Evolutionary conservation across 1,284 basidiomycete genomes (phyloP).

Genomic region (Ustilago nuda): DNA sequence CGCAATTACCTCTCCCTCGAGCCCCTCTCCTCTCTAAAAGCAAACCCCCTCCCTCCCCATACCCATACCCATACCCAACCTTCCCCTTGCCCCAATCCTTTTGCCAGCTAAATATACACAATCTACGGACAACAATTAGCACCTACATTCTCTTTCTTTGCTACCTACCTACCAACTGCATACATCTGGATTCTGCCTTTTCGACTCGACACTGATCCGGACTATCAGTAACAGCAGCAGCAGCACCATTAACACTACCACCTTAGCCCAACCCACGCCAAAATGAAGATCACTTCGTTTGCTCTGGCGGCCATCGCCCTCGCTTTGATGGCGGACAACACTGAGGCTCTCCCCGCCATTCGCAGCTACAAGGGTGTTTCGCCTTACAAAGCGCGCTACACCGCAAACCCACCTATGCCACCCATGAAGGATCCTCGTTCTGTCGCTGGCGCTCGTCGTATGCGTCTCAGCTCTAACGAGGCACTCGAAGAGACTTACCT

Average conservation of each 20-base stretch:
- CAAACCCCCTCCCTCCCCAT: constrained; percentile 2
- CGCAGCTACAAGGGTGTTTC: constrained; percentile 48
- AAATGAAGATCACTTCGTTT: constrained; percentile 51
- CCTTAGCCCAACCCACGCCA: background rate
- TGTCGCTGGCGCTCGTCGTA: constrained; percentile 33
- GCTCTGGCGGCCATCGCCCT: constrained; percentile 47
- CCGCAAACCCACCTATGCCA: constrained; percentile 23
- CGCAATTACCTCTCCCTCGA: constrained; percentile 18
- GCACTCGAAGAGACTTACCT: constrained; percentile 45
- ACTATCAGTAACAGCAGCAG: constrained; percentile 11
- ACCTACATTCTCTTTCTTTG: background rate
- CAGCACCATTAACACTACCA: background rate
- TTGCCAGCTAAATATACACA: constrained; percentile 8
- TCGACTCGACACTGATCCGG: constrained; percentile 14
- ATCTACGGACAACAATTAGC: constrained; percentile 1
- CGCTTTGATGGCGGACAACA: constrained; percentile 45
- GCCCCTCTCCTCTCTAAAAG: constrained; percentile 13
- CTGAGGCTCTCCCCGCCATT: constrained; percentile 47
- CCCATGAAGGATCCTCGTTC: constrained; percentile 40
- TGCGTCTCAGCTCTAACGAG: constrained; percentile 49
- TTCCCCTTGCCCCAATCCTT: background rate
- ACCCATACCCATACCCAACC: constrained; percentile 5
- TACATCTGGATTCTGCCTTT: background rate
- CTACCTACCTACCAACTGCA: constrained; percentile 5
- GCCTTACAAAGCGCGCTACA: constrained; percentile 37